Base-by-base conservation (phyloP, 1,284 basidiomycete genomes). In the Puccinia coronata region DNA sequence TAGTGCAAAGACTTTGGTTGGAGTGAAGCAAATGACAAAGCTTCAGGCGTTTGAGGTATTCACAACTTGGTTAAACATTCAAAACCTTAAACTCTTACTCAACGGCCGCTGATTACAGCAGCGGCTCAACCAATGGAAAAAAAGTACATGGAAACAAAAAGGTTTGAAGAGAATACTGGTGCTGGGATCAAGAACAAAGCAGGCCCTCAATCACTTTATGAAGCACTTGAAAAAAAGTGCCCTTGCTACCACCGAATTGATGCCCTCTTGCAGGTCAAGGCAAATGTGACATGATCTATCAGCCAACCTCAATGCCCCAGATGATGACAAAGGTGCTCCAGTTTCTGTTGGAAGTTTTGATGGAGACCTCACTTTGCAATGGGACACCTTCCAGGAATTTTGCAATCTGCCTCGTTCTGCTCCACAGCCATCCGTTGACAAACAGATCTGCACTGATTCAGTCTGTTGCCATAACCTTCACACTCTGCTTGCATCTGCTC, bases 221-320 rank as follows among this genome's bases (percentile, higher is more conserved):
- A 36, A 1, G 14, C 49, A 0, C 31, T 73, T 1, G 71, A 73
- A 20, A 20, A 51, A 16, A 73, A 51, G 49, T 73, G 71, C 39
- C 71, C 71, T 6, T 73, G 71, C 49, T 73, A 53, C 39, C n/a
- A 73, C 34, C 9, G 55, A 0, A 25, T 73, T 4, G 28, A 73
- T 25, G 49, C 71, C 9, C 25, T 72, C 70, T 72, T 72, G 2
- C 16, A 49, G 1, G n/a, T 53, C 41, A 47, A 55, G 23, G 70
- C 47, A 25, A 72, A 72, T 53, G 70, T 72, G 1, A 51, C 23
- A 39, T n/a, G 34, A 65, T 39, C 55, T 16, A 6, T 43, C 43
- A n/a, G n/a, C n/a, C n/a, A n/a, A n/a, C n/a, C n/a, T n/a, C n/a
- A n/a, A n/a, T n/a, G n/a, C n/a, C n/a, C n/a, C n/a, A n/a, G n/a